Evolutionary conservation across 208 protist genomes (phyloP).

Genomic region (Leptomonas seymouri): DNA sequence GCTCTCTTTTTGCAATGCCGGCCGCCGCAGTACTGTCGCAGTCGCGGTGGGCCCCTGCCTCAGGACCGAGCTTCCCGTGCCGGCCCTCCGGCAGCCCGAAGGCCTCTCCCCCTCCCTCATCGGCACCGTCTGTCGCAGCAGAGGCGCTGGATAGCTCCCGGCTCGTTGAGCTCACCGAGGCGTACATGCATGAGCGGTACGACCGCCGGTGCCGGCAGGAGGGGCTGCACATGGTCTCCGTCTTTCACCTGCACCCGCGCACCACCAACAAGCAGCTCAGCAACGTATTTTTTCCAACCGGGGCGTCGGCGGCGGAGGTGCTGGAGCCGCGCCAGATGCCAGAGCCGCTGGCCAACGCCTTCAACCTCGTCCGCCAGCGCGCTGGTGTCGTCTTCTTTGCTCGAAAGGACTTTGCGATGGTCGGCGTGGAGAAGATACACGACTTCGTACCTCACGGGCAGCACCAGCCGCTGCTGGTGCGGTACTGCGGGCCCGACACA

Average conservation of each 20-base stretch:
- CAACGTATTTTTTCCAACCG: constrained; percentile 79
- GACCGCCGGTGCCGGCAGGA: constrained; percentile 32
- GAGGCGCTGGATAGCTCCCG: constrained; percentile 23
- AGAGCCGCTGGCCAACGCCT: constrained; percentile 21
- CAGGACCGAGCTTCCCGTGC: constrained; percentile 5
- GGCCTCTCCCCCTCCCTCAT: not conserved
- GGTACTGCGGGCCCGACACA: constrained; percentile 65
- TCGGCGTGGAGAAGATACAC: constrained; percentile 82
- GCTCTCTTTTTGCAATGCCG: constrained; percentile 38
- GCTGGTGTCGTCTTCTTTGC: constrained; percentile 81
- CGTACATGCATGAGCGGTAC: constrained; percentile 46
- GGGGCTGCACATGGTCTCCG: constrained; percentile 65
- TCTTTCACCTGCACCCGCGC: constrained; percentile 75
- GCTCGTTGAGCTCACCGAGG: constrained; percentile 33
- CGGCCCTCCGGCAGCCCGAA: not conserved
- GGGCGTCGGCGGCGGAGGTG: constrained; percentile 57
- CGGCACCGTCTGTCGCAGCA: not conserved
- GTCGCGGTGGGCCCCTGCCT: not conserved
- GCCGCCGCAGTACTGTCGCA: not conserved
- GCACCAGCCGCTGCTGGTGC: constrained; percentile 70
- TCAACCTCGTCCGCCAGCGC: constrained; percentile 34
- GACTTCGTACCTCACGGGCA: constrained; percentile 84
- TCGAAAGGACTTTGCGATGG: constrained; percentile 64
- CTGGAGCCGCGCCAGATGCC: constrained; percentile 46
- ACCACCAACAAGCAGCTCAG: constrained; percentile 65